phyloP scores from a whole-genome alignment of 1,139 yeast genomes.

The Sugiyamaella sp. region DNA sequence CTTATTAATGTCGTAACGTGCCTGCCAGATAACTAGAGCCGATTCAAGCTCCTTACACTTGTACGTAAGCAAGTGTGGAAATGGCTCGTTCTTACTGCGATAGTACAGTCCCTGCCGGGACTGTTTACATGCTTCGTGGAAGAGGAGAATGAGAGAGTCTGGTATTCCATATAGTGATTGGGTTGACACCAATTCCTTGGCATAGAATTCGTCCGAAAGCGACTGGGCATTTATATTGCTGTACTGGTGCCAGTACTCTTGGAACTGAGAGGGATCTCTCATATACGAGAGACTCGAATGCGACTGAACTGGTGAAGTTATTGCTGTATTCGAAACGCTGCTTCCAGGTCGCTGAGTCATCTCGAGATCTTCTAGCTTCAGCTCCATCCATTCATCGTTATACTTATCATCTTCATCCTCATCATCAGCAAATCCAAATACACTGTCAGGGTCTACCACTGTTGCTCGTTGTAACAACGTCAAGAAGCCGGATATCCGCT shows the following conservation, averaged over 20 bases:
- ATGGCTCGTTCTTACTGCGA: constrained; percentile 41
- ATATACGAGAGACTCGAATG: constrained; percentile 31
- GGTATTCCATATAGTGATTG: constrained; percentile 87
- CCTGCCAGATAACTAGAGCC: constrained; percentile 62
- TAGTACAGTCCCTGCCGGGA: constrained; percentile 64
- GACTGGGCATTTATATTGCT: constrained; percentile 24
- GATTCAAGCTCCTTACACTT: constrained; percentile 54
- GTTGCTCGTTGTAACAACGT: constrained; percentile 69
- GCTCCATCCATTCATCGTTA: constrained; percentile 34
- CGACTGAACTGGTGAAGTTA: constrained; percentile 14
- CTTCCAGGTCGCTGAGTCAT: constrained; percentile 7
- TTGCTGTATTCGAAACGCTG: neutral
- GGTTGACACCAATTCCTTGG: constrained; percentile 58
- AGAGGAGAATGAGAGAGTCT: constrained; percentile 70
- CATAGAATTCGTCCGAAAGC: constrained; percentile 35
- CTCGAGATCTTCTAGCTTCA: constrained; percentile 34
- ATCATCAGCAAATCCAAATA: constrained; percentile 24
- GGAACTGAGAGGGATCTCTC: constrained; percentile 36
- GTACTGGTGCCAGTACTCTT: constrained; percentile 36
- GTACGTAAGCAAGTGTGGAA: constrained; percentile 48
- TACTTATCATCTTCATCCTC: constrained; percentile 23
- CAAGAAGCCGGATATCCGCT: constrained; percentile 74
- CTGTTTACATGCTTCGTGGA: constrained; percentile 51
- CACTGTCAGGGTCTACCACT: constrained; percentile 31
- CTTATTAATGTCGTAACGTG: constrained; percentile 40